A percentile compares a stretch with the other conserved stretches of the same genome.
phyloP scores from a whole-genome alignment of 2,329 filamentous ascomycete genomes.

The Rutstroemia sp. region DNA sequence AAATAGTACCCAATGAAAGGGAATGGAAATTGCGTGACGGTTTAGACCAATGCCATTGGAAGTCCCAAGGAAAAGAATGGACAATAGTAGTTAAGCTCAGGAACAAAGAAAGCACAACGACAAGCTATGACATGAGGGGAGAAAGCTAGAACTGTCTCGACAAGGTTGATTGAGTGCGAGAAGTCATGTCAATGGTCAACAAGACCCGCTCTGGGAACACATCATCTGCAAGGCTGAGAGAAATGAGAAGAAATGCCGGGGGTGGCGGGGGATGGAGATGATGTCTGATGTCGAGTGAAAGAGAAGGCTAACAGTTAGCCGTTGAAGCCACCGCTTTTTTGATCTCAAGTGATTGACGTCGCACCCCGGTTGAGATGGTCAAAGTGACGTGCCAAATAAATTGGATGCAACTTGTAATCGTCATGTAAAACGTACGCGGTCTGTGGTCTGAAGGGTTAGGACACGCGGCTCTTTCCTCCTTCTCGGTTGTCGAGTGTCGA shows the following conservation, averaged over 20 bases:
- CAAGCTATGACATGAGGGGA: not conserved
- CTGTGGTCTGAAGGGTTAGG: too few relatives aligned
- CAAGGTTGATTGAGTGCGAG: not conserved
- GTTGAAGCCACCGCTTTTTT: too few relatives aligned
- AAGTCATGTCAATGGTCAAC: not conserved
- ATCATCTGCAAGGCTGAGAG: slow-evolving; percentile 6
- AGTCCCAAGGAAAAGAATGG: not conserved
- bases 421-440: too few relatives aligned
- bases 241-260: too few relatives aligned
- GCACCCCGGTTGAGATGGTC: too few relatives aligned
- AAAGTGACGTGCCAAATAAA: too few relatives aligned
- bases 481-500: too few relatives aligned
- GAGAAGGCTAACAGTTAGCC: not conserved
- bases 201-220: not conserved
- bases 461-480: too few relatives aligned
- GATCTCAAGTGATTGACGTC: too few relatives aligned
- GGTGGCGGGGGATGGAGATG: not conserved
- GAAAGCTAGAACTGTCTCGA: not conserved
- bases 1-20: not conserved
- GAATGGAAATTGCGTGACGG: not conserved
- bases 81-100: not conserved
- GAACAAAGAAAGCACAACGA: not conserved
- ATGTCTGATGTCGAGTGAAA: not conserved
- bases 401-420: too few relatives aligned
- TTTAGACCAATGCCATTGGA: not conserved